Evolutionary conservation across 2,329 filamentous ascomycete species (phyloP).

Genomic region (Didymella glomerata): DNA sequence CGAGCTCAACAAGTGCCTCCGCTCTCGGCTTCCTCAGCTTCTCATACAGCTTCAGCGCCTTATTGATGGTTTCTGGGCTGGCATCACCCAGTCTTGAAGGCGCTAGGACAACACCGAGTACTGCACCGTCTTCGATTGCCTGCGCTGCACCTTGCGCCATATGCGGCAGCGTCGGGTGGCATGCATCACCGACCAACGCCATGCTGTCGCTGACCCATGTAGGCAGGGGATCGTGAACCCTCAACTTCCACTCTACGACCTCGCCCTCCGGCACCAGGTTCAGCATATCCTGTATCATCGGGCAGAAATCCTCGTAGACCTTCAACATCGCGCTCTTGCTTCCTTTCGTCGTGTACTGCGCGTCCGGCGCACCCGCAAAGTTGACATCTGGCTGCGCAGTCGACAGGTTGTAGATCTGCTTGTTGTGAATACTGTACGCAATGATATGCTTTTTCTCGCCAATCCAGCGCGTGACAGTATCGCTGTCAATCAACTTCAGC

Average conservation of each 20-base stretch:
- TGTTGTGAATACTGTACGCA: conserved; percentile 75
- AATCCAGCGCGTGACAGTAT: conserved; percentile 77
- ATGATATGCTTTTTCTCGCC: conserved; percentile 79
- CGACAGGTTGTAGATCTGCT: conserved; percentile 72
- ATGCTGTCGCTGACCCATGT: conserved; percentile 66
- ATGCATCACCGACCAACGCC: conserved; percentile 67
- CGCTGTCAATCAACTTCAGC: conserved; percentile 70
- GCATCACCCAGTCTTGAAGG: conserved; percentile 58
- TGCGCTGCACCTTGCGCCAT: conserved; percentile 71
- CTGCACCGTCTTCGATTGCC: conserved; percentile 70
- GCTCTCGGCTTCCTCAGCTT: conserved; percentile 64
- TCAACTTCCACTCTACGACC: conserved; percentile 72
- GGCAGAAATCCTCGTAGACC: conserved; percentile 68
- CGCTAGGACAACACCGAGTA: conserved; percentile 61
- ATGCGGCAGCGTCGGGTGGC: conserved; percentile 70
- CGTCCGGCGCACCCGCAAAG: conserved; percentile 64
- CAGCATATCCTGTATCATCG: conserved; percentile 67
- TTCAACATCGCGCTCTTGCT: conserved; percentile 68
- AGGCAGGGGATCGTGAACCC: conserved; percentile 67
- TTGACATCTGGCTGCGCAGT: conserved; percentile 69
- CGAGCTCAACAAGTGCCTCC: conserved; percentile 65
- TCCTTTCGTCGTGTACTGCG: conserved; percentile 70
- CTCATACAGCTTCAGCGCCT: conserved; percentile 65
- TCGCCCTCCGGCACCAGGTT: conserved; percentile 70
- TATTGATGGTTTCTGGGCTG: conserved; percentile 56